Evolutionary conservation across 139 green algal species (phyloP).

Genomic region (Chlorella sp.): DNA sequence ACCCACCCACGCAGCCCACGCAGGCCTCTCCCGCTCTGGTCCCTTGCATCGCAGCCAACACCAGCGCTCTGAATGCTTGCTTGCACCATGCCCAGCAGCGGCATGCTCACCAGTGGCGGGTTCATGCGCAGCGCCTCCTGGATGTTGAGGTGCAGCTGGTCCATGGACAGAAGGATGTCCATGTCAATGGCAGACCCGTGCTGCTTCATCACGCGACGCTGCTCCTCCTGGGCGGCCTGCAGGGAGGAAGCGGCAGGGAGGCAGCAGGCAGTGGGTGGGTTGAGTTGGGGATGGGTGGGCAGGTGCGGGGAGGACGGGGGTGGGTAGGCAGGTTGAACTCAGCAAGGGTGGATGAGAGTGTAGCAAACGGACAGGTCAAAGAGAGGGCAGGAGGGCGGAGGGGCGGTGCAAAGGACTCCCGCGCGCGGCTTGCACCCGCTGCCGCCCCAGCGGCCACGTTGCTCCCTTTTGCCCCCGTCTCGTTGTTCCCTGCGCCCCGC

Average conservation of each 20-base stretch:
- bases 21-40: neutral
- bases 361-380: neutral
- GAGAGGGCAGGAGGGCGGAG: neutral
- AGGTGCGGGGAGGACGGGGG: too few species aligned
- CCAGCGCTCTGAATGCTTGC: neutral
- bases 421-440: neutral
- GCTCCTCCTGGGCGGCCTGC: constrained; percentile 75
- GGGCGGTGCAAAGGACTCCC: neutral
- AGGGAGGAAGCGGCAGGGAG: neutral
- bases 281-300: too few species aligned
- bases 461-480: too few species aligned
- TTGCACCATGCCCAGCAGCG: neutral
- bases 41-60: too few species aligned
- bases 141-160: constrained; percentile 85
- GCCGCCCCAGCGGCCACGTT: neutral
- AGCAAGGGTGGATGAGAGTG: neutral
- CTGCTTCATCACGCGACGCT: constrained; percentile 74
- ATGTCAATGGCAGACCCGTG: constrained; percentile 80
- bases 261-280: neutral
- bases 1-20: neutral
- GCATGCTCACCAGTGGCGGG: constrained; percentile 80
- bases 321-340: neutral
- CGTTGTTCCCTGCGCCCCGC: too few species aligned
- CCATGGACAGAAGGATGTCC: constrained; percentile 85
- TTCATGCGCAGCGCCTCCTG: constrained; percentile 93